These are phyloP conservation scores for Fusarium sp. DNA, from an alignment of 2,329 filamentous ascomycete genomes.

Conservation along the genomic window DNA sequence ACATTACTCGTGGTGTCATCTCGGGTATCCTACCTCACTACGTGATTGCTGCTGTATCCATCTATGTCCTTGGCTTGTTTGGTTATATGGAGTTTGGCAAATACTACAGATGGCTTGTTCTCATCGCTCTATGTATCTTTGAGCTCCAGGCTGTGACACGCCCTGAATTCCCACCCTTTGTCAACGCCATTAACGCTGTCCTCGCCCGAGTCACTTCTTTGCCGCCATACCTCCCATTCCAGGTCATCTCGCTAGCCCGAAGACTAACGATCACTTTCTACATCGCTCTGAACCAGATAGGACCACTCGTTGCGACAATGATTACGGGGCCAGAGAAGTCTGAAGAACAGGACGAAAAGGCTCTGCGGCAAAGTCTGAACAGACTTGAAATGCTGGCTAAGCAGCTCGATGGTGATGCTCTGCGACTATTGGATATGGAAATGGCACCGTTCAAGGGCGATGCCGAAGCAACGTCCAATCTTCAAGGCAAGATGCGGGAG, in stretches of 20 bases:
- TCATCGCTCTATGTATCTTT: slow-evolving; percentile 66
- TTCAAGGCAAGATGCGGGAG: slow-evolving; percentile 79
- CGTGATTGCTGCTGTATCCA: slow-evolving; percentile 65
- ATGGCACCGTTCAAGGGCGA: slow-evolving; percentile 86
- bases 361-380: slow-evolving; percentile 72
- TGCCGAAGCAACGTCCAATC: slow-evolving; percentile 68
- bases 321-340: slow-evolving; percentile 45
- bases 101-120: slow-evolving; percentile 74
- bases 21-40: slow-evolving; percentile 73
- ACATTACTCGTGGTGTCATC: slow-evolving; percentile 74
- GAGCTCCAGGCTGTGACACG: slow-evolving; percentile 70
- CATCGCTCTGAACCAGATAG: slow-evolving; percentile 86
- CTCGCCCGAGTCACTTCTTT: slow-evolving; percentile 59
- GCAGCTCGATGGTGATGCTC: slow-evolving; percentile 76
- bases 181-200: slow-evolving; percentile 62
- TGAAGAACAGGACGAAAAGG: slow-evolving; percentile 60
- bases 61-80: slow-evolving; percentile 72
- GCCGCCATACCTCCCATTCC: slow-evolving; percentile 83
- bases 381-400: slow-evolving; percentile 72
- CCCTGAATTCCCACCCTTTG: slow-evolving; percentile 63
- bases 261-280: slow-evolving; percentile 83
- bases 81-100: slow-evolving; percentile 77
- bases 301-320: slow-evolving; percentile 70
- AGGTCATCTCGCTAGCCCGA: slow-evolving; percentile 81
- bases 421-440: slow-evolving; percentile 80